Evolutionary conservation across 106 monocot species (phyloP), one percentile per base, ranked within the genome.

Genomic region (Dendrobium catenatum): DNA sequence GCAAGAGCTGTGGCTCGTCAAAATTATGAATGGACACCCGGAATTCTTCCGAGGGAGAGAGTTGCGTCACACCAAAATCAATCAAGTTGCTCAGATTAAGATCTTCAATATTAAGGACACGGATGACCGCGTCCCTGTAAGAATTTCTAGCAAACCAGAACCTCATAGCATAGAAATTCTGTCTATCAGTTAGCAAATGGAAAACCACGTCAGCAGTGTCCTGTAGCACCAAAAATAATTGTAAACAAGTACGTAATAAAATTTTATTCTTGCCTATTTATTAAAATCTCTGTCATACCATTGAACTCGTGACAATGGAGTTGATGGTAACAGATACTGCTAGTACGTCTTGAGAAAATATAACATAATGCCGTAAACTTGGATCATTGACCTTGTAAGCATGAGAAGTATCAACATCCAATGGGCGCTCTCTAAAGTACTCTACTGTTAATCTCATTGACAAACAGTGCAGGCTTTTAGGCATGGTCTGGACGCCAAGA

Each of bases 151-250:
- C 79, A 77, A 91, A 96, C 96, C 96, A 96, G 43, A 82, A 55
- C 82, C 89, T 96, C 84, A 93, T 87, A 43, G 96, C 85, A 86
- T 90, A 93, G 55, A 83, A 96, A 81, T 96, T 96, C 59, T 91
- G 86, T 29, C 55, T 55, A 86, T 93, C 90, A 18, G 96, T 96
- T 20, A 96, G 78, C 43, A 96, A 31, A 85, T 96, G 88, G 72
- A 96, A 93, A 82, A 91, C 86, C 64, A 93, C 72, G 77, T 86
- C 84, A 79, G 75, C 84, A 79, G 84, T 83, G 82, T 89, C 91
- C 93, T 96, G 86, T 47, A 86, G 61, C 13, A 80, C 55, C 47
- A 76, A 37, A 37, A 37, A 37, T 37, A 37, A 37, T 37, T 3
- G 37, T 37, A 5, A 54, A 54, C 54, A 54, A 54, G 54, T 16